Percentiles rank a stretch among this genome's conserved stretches.
These are phyloP conservation scores for Chalciporus sp. DNA, from an alignment of 1,284 basidiomycete genomes.

Conservation along the genomic window DNA sequence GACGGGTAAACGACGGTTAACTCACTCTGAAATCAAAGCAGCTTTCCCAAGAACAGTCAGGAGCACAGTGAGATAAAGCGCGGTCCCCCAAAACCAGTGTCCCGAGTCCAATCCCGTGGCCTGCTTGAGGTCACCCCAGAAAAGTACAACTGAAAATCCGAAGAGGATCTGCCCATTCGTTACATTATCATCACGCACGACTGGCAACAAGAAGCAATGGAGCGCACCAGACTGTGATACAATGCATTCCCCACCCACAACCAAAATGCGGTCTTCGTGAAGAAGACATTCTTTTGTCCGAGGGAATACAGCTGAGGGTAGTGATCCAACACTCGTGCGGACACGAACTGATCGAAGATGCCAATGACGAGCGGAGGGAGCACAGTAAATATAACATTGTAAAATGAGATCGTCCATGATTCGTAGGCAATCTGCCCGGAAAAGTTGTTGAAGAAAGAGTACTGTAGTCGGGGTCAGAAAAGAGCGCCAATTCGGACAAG, in stretches of 20 bases:
- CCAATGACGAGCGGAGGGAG: slow-evolving; percentile 97
- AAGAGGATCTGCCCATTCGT: slow-evolving; percentile 66
- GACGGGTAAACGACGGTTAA: slow-evolving; percentile 17
- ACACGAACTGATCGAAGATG: slow-evolving; percentile 97
- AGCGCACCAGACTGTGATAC: slow-evolving; percentile 87
- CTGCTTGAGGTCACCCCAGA: slow-evolving; percentile 90
- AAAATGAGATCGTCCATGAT: slow-evolving; percentile 96
- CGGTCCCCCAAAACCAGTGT: slow-evolving; percentile 99
- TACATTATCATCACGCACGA: not conserved
- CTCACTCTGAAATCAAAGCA: slow-evolving; percentile 95
- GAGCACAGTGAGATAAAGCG: slow-evolving; percentile 89
- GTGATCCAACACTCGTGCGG: slow-evolving; percentile 92
- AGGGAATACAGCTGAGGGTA: slow-evolving; percentile 97
- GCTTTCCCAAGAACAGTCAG: slow-evolving; percentile 97
- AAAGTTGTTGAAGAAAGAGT: slow-evolving; percentile 98
- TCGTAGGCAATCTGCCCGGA: slow-evolving; percentile 98
- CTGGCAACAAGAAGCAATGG: not conserved
- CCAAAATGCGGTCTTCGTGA: slow-evolving; percentile 92
- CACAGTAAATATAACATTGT: slow-evolving; percentile 93
- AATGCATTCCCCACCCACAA: slow-evolving; percentile 94
- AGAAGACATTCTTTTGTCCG: slow-evolving; percentile 91
- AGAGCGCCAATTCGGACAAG: slow-evolving; percentile 23
- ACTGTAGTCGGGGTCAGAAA: slow-evolving; percentile 50
- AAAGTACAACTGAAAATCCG: slow-evolving; percentile 86
- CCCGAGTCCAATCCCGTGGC: slow-evolving; percentile 82